These are phyloP conservation scores for Ricinus communis DNA, from an alignment of 345 rosid genomes.

Conservation along the genomic window DNA sequence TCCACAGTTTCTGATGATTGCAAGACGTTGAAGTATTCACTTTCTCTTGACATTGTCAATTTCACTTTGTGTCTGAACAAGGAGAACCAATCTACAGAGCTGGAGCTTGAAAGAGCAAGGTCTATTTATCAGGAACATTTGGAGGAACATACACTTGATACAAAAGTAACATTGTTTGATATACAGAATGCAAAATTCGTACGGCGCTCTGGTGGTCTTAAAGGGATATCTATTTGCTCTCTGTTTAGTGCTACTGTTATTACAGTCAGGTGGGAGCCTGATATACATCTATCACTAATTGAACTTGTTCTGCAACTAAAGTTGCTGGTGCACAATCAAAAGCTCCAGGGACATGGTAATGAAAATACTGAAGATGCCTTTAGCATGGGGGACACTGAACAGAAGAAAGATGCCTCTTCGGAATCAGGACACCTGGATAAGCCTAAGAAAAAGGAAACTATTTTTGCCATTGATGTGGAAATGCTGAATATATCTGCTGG, in stretches of 20 bases:
- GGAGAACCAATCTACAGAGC: constrained; percentile 80
- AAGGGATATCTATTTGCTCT: constrained; percentile 83
- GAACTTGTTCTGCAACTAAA: constrained; percentile 74
- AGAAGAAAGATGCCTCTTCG: constrained; percentile 41
- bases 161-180: constrained; percentile 65
- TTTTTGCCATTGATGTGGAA: constrained; percentile 96
- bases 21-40: constrained; percentile 62
- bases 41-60: constrained; percentile 77
- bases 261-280: constrained; percentile 90
- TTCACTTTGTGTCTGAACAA: constrained; percentile 70
- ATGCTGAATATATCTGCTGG: constrained; percentile 71
- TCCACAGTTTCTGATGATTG: constrained; percentile 53
- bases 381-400: constrained; percentile 40
- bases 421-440: constrained; percentile 50
- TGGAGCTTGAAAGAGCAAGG: constrained; percentile 89
- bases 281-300: constrained; percentile 68
- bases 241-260: constrained; percentile 93
- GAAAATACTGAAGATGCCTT: constrained; percentile 37
- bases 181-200: constrained; percentile 87
- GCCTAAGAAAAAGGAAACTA: constrained; percentile 77
- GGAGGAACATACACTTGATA: constrained; percentile 54
- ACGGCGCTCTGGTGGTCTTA: constrained; percentile 82
- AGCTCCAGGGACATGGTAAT: constrained; percentile 46
- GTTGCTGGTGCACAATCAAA: constrained; percentile 55
- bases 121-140: constrained; percentile 73